Evolutionary conservation across 148 eudicot genomes (phyloP).

Genomic region (Pouteria glomerata): DNA sequence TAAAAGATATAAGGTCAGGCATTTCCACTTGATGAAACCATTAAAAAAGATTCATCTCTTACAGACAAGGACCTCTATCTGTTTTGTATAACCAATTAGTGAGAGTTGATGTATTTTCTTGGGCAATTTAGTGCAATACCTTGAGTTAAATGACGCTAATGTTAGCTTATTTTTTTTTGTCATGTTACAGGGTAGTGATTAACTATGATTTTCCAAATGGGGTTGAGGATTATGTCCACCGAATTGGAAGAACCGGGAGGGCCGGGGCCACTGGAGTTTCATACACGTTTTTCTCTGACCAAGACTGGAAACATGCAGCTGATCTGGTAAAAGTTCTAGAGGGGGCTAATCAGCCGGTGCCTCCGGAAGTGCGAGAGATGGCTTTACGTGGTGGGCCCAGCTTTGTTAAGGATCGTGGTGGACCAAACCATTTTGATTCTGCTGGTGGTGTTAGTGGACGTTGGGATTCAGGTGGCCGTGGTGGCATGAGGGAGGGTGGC

Average conservation of each 20-base stretch:
- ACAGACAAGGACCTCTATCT: neutral
- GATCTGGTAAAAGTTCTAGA: slow-evolving; percentile 81
- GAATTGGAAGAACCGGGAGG: slow-evolving; percentile 97
- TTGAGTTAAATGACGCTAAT: neutral
- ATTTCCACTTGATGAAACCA: neutral
- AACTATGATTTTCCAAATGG: slow-evolving; percentile 96
- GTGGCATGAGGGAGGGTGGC: slow-evolving; percentile 51
- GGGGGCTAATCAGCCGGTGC: slow-evolving; percentile 93
- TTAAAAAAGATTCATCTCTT: neutral
- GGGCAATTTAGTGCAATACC: neutral
- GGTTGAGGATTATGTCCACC: slow-evolving; percentile 96
- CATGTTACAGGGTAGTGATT: slow-evolving; percentile 68
- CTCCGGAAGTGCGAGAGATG: slow-evolving; percentile 75
- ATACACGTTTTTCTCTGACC: slow-evolving; percentile 90
- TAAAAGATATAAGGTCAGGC: slow-evolving; percentile 83
- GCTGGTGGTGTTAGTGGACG: slow-evolving; percentile 51
- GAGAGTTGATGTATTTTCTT: slow-evolving; percentile 3
- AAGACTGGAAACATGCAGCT: slow-evolving; percentile 86
- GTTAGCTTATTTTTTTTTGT: neutral
- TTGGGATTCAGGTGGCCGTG: slow-evolving; percentile 70
- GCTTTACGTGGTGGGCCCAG: slow-evolving; percentile 69
- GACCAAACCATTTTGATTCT: slow-evolving; percentile 54
- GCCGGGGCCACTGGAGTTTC: slow-evolving; percentile 94
- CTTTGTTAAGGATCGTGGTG: slow-evolving; percentile 56
- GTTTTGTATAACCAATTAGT: neutral